A percentile compares a stretch with the other conserved stretches of the same genome.
Evolutionary conservation across 225 moss, liverwort and hornwort species (phyloP).

Genomic region (Neckera pumila): DNA sequence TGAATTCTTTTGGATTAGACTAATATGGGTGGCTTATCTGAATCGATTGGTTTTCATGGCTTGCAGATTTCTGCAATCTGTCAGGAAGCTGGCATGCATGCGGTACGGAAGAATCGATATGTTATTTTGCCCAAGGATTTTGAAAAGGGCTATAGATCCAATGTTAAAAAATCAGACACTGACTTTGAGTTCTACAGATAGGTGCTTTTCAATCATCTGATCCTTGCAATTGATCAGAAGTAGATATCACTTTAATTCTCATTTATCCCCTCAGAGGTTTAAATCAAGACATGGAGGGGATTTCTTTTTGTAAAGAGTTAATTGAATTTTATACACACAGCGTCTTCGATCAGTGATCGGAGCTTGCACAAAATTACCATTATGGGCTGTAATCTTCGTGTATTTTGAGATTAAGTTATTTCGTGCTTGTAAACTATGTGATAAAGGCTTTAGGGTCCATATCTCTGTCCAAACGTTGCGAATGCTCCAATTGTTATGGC

Average conservation of each 20-base stretch:
- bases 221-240: background rate
- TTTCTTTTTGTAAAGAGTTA: background rate
- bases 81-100: conserved; percentile 98
- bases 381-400: background rate
- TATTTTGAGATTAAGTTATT: background rate
- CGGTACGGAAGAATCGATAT: conserved; percentile 89
- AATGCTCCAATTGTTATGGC: background rate
- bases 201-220: background rate
- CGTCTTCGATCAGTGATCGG: background rate
- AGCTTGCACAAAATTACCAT: background rate
- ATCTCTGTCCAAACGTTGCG: background rate
- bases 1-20: background rate
- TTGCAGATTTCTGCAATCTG: conserved; percentile 86
- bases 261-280: background rate
- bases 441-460: background rate
- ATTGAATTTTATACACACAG: background rate
- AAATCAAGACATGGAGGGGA: background rate
- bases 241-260: background rate
- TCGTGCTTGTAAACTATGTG: background rate
- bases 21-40: background rate
- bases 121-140: conserved; percentile 96
- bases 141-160: conserved; percentile 92
- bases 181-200: conserved; percentile 98
- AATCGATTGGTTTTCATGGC: background rate
- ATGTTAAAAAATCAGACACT: conserved; percentile 95